phyloP scores from a whole-genome alignment of 2,329 filamentous ascomycete species.

The Aspergillus piperis region DNA sequence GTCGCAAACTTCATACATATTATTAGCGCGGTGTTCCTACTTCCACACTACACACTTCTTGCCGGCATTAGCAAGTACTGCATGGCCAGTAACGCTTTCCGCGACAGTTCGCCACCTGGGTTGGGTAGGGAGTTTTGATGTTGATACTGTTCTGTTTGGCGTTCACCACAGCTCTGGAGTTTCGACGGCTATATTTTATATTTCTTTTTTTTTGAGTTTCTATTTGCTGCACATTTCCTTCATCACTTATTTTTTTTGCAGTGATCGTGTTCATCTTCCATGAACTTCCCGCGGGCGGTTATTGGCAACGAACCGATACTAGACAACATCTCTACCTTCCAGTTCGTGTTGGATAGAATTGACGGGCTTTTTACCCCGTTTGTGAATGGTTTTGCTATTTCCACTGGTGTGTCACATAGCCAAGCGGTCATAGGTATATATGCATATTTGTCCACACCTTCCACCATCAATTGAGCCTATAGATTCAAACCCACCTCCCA shows the following conservation, averaged over 20 bases:
- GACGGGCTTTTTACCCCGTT: conserved; percentile 1
- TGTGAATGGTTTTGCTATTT: conserved; percentile 10
- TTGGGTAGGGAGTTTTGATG: conserved; percentile 14
- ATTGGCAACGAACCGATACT: conserved; percentile 10
- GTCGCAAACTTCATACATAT: conserved; percentile 19
- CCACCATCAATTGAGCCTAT: conserved; percentile 15
- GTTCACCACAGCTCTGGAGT: conserved; percentile 25
- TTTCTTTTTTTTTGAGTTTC: conserved; percentile 2
- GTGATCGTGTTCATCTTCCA: conserved; percentile 1
- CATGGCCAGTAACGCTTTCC: conserved; percentile 11
- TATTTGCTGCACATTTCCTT: conserved; percentile 14
- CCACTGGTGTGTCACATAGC: conserved; percentile 23
- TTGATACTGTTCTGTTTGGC: conserved; percentile 25
- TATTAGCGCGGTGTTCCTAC: conserved; percentile 39
- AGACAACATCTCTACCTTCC: conserved; percentile 14
- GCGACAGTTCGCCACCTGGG: conserved; percentile 14
- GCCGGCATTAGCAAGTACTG: conserved; percentile 19
- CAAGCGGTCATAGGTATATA: conserved; percentile 23
- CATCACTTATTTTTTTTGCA: not conserved
- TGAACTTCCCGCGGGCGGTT: not conserved
- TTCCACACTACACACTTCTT: conserved; percentile 1
- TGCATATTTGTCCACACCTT: conserved; percentile 16
- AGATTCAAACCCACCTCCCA: not conserved
- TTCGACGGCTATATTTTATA: conserved; percentile 16
- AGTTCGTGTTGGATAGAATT: conserved; percentile 17